Evolutionary conservation across 2,329 filamentous ascomycete genomes (phyloP).

Genomic region (Alternaria novae-zelandiae): DNA sequence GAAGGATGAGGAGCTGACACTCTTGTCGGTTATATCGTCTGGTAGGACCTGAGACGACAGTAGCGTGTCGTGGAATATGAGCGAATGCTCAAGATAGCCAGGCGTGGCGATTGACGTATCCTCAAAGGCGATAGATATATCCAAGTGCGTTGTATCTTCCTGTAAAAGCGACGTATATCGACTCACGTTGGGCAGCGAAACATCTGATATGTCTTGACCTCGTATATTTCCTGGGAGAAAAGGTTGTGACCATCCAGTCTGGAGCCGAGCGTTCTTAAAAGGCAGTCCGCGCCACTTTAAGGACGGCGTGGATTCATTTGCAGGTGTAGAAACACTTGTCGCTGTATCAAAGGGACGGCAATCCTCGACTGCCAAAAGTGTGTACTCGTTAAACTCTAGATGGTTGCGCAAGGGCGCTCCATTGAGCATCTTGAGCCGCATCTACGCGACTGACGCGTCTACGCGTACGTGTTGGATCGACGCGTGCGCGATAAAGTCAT

Average conservation of each 20-base stretch:
- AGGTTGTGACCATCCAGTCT: constrained; percentile 42
- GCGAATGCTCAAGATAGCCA: constrained; percentile 77
- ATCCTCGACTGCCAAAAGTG: constrained; percentile 58
- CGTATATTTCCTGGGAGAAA: constrained; percentile 25
- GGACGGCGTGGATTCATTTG: constrained; percentile 6
- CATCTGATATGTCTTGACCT: neutral
- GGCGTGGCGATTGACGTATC: constrained; percentile 23
- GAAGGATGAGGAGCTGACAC: constrained; percentile 42
- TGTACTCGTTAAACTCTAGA: constrained; percentile 61
- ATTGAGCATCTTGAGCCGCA: constrained; percentile 59
- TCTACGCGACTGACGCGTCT: constrained; percentile 9
- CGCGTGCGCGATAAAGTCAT: neutral
- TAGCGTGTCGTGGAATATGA: constrained; percentile 71
- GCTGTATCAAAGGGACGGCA: constrained; percentile 49
- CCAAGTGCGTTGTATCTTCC: constrained; percentile 30
- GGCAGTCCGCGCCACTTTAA: constrained; percentile 42
- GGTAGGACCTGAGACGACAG: constrained; percentile 63
- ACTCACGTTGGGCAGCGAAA: constrained; percentile 26
- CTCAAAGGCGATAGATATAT: constrained; percentile 30
- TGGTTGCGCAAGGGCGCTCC: constrained; percentile 65
- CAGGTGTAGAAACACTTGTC: neutral
- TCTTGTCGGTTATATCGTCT: constrained; percentile 33
- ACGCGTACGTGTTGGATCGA: neutral
- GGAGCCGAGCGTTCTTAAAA: constrained; percentile 22
- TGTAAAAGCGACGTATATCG: constrained; percentile 11